A percentile compares a stretch with the other conserved stretches of the same genome.
Evolutionary conservation across 352 stramenopile genomes (phyloP).

Genomic region (Stramenopiles sp.): DNA sequence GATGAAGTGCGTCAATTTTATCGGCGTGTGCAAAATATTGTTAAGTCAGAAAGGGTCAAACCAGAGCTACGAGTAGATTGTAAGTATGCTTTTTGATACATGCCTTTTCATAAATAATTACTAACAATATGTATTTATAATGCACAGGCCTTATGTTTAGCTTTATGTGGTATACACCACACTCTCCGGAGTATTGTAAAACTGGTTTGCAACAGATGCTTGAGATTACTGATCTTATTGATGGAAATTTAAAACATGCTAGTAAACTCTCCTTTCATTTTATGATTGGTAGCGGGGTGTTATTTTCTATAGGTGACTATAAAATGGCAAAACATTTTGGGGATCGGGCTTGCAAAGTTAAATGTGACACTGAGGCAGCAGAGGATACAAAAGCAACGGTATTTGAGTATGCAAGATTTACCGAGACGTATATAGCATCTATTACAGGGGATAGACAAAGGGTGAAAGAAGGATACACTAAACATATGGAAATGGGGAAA

Average conservation of each 20-base stretch:
- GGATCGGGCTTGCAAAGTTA: neutral
- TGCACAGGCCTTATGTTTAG: too few relatives aligned
- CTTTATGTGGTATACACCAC: neutral
- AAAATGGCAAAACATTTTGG: neutral
- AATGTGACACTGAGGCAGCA: neutral
- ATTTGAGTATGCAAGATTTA: neutral
- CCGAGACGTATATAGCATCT: neutral
- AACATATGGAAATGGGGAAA: too few relatives aligned
- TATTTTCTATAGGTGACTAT: neutral
- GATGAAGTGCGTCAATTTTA: too few relatives aligned
- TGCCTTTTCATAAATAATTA: too few relatives aligned
- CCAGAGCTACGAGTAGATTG: too few relatives aligned
- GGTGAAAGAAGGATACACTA: neutral
- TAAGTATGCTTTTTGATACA: too few relatives aligned
- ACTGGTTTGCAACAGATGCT: neutral
- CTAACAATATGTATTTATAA: too few relatives aligned
- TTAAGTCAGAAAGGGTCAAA: too few relatives aligned
- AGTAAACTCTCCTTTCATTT: neutral
- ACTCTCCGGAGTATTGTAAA: neutral
- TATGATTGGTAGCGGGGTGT: neutral
- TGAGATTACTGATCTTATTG: neutral
- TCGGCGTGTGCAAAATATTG: too few relatives aligned
- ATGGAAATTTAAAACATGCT: neutral
- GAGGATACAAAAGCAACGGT: neutral
- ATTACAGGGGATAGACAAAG: neutral